Evolutionary conservation across 2,329 filamentous ascomycete genomes (phyloP).

Genomic region (Zasmidium cellare): DNA sequence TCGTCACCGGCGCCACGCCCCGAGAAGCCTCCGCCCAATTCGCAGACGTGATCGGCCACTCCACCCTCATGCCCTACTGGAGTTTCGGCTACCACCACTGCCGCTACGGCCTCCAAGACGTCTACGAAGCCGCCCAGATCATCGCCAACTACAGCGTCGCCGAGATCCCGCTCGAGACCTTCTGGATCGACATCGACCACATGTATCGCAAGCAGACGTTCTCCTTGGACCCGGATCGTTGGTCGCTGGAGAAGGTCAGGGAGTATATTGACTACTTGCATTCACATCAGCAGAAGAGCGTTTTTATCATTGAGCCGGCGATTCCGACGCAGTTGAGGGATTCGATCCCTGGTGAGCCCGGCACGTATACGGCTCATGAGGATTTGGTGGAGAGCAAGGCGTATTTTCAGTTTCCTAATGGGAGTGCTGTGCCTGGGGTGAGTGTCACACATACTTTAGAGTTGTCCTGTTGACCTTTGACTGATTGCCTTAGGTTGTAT

Average conservation of each 20-base stretch:
- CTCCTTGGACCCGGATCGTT: constrained; percentile 64
- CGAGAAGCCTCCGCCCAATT: constrained; percentile 52
- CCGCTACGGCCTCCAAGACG: constrained; percentile 54
- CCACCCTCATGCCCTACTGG: constrained; percentile 55
- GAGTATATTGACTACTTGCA: constrained; percentile 62
- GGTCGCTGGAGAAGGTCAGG: constrained; percentile 62
- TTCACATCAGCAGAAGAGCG: constrained; percentile 34
- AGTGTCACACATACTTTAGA: constrained; percentile 59
- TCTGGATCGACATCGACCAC: constrained; percentile 61
- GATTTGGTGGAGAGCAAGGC: background rate
- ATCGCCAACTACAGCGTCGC: constrained; percentile 65
- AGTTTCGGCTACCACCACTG: constrained; percentile 55
- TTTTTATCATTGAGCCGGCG: constrained; percentile 74
- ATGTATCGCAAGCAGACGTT: constrained; percentile 57
- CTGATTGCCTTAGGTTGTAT: constrained; percentile 65
- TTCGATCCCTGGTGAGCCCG: background rate
- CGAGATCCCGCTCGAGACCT: constrained; percentile 67
- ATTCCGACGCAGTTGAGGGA: background rate
- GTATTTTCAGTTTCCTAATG: constrained; percentile 39
- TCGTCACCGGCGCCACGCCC: constrained; percentile 50
- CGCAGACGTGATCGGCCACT: constrained; percentile 49
- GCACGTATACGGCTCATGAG: background rate
- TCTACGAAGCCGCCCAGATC: constrained; percentile 66
- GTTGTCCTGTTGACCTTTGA: constrained; percentile 56
- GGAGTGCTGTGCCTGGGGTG: constrained; percentile 59